Evolutionary conservation across 768 basidiomycete species (phyloP).

Genomic region (Coprinopsis marcescibilis): DNA sequence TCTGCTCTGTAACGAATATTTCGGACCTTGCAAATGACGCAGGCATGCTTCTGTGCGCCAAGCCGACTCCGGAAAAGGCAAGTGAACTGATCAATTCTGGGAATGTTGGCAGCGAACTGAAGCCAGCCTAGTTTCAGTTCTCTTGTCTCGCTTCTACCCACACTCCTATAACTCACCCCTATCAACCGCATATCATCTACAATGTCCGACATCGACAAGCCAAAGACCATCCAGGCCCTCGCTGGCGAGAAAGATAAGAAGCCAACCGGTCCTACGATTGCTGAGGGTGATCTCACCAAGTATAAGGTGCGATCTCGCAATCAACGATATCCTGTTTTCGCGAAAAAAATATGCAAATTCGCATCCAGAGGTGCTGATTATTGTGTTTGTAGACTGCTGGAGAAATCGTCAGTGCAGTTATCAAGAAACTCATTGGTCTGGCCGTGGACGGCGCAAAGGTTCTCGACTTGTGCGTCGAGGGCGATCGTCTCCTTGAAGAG

Average conservation of each 20-base stretch:
- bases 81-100: slow-evolving; percentile 3
- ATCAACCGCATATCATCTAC: slow-evolving; percentile 5
- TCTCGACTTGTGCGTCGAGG: slow-evolving; percentile 87
- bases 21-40: no score
- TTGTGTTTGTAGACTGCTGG: slow-evolving; percentile 63
- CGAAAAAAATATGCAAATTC: neutral
- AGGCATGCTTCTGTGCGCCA: neutral
- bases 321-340: neutral
- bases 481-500: slow-evolving; percentile 89
- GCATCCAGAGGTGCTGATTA: slow-evolving; percentile 1
- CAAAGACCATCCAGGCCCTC: slow-evolving; percentile 34
- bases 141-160: slow-evolving; percentile 10
- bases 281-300: slow-evolving; percentile 75
- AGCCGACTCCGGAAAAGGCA: slow-evolving; percentile 6
- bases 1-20: no score
- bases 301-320: slow-evolving; percentile 57
- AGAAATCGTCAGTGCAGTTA: slow-evolving; percentile 80
- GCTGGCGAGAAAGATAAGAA: slow-evolving; percentile 41
- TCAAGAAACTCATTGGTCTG: slow-evolving; percentile 78
- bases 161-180: neutral
- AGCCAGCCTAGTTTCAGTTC: slow-evolving; percentile 8
- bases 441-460: slow-evolving; percentile 79
- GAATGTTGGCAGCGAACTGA: neutral
- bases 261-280: slow-evolving; percentile 39
- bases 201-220: slow-evolving; percentile 62